Evolutionary conservation across 2,329 filamentous ascomycete genomes (phyloP), one percentile per base, ranked within the genome.

Genomic region (Bipolaris sorokiniana): DNA sequence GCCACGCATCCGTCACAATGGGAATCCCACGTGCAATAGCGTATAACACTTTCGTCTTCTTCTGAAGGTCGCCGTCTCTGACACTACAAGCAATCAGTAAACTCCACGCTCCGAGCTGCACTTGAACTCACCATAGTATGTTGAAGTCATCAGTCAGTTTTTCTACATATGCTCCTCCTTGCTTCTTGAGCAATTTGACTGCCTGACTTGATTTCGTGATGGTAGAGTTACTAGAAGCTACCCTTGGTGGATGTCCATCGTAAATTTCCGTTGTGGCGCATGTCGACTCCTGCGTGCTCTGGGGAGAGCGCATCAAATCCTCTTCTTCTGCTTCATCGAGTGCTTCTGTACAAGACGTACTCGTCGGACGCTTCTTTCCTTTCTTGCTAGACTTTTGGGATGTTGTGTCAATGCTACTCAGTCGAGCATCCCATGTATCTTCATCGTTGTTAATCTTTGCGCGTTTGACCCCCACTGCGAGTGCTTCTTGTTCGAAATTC

Each of bases 1-100:
- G 65, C 82, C 82, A 83, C 3, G 74, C 64, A 51, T 83, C 80
- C 1, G 77, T 79, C 2, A 83, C 77, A 28, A 84, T 77, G 3
- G 72, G 69, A 46, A 79, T 77, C 10, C 79, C 80, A 1, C 75
- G 64, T 10, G 77, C 74, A 6, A 83, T 68, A 3, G 78, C 73
- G 15, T 77, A 71, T 4, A 83, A 68, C 3, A 83, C 67, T 54
- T 83, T 83, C 15, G 74, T 66, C 0, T 80, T 81, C 45, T 77
- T 80, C 31, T 71, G 69, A 2, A 83, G 62, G 11, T 71, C 63
- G 7, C 73, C 73, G 23, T 75, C 63, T 28, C 72, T 73, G 2
- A 81, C 72, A 56, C 81, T 77, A 56, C 20, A 7, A 18, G 2
- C 15, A 4, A 26, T 74, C 58, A 73, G 66, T 20, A 51, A 33